Evolutionary conservation across 345 rosid genomes (phyloP).

Genomic region (Dovyalis caffra): DNA sequence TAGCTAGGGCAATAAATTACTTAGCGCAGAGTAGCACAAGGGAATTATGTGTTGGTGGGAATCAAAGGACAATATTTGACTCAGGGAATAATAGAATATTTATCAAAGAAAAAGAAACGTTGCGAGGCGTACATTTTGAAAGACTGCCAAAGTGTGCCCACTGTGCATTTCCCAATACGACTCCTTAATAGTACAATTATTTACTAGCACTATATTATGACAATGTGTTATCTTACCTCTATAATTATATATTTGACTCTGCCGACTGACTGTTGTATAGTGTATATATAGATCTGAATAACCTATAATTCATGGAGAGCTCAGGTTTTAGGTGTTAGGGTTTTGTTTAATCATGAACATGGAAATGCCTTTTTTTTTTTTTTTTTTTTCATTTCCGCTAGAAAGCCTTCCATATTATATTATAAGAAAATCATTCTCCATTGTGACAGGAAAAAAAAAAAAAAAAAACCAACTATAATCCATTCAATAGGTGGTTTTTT

Average conservation of each 20-base stretch:
- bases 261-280: background rate
- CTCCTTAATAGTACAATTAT: background rate
- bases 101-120: slow-evolving; percentile 13
- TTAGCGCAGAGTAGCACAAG: slow-evolving; percentile 5
- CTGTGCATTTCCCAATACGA: slow-evolving; percentile 19
- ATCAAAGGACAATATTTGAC: slow-evolving; percentile 47
- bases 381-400: background rate
- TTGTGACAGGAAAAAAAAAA: background rate
- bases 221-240: background rate
- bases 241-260: slow-evolving; percentile 16
- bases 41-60: slow-evolving; percentile 28
- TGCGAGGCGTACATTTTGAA: slow-evolving; percentile 23
- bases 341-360: background rate
- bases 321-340: slow-evolving; percentile 10
- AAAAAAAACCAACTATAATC: background rate
- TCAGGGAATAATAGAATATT: slow-evolving; percentile 43
- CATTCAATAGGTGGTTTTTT: background rate
- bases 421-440: background rate
- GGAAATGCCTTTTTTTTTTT: background rate
- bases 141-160: slow-evolving; percentile 28
- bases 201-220: background rate
- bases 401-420: background rate
- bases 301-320: slow-evolving; percentile 19
- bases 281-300: background rate
- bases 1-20: background rate